These are phyloP conservation scores for Pinus taeda DNA, from an alignment of 75 land plant genomes.

Conservation along the genomic window DNA sequence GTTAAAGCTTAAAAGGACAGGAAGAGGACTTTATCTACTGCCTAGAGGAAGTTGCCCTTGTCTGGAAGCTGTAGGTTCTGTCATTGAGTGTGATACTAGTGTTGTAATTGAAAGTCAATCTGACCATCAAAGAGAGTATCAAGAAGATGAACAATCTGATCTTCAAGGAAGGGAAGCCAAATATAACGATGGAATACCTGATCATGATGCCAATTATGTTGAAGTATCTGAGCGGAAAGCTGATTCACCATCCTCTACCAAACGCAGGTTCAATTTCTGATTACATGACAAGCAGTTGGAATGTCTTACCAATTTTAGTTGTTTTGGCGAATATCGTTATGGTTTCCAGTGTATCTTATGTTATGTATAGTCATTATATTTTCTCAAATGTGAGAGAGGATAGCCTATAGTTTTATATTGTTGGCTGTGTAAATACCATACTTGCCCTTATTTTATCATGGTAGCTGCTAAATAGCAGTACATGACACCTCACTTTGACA, in stretches of 20 bases:
- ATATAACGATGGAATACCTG: not conserved
- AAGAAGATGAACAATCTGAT: not conserved
- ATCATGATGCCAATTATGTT: not conserved
- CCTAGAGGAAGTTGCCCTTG: slow-evolving; percentile 50
- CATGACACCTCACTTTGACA: too few relatives aligned
- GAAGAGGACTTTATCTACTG: slow-evolving; percentile 51
- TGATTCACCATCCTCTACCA: slow-evolving; percentile 22
- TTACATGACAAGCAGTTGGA: not conserved
- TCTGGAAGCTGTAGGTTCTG: slow-evolving; percentile 46
- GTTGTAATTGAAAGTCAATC: slow-evolving; percentile 11
- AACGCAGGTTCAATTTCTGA: slow-evolving; percentile 34
- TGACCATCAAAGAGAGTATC: slow-evolving; percentile 5
- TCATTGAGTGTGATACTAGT: slow-evolving; percentile 15
- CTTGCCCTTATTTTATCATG: not conserved
- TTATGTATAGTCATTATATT: not conserved
- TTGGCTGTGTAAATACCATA: not conserved
- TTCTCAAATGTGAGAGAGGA: not conserved
- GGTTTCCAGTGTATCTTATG: too few relatives aligned
- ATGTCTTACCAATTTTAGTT: not conserved
- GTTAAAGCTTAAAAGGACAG: slow-evolving; percentile 38
- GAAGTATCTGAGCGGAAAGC: slow-evolving; percentile 1
- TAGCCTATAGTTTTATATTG: not conserved
- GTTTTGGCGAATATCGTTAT: not conserved
- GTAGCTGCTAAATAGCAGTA: not conserved
- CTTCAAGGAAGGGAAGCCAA: slow-evolving; percentile 6